Evolutionary conservation across 2,329 filamentous ascomycete genomes (phyloP), one percentile per base, ranked within the genome.

Genomic region (Aspergillus udagawae): DNA sequence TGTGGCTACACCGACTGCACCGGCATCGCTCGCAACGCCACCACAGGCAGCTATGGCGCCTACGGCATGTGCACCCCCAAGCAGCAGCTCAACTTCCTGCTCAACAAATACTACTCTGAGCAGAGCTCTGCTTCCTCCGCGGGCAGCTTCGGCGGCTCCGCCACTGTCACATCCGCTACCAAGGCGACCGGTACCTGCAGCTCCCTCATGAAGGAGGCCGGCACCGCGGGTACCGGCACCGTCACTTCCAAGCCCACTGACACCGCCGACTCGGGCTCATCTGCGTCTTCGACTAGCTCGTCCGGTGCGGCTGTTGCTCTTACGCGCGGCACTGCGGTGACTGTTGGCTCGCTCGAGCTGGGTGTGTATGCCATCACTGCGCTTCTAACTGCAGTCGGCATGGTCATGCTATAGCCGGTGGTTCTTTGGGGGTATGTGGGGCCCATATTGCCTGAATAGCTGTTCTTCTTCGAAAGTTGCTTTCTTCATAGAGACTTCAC

Each of bases 31-130:
- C 60, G 65, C 51, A 75, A 79, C 57, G 69, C 69, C 7, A 75
- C 70, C 44, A 68, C 64, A 5, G 77, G 77, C 44, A 60, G 63
- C 1, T 80, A 78, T 55, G 77, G 77, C 44, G 74, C 75, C 6
- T 80, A 79, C 64, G 71, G 71, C 60, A 76, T 76, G 67, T 79
- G 76, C 67, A 70, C 65, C 47, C 58, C 70, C 52, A 65, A 67
- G 51, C 71, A 79, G 59, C 67, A 76, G 60, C 74, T 79, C 78
- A 57, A 72, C 79, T 65, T 63, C 63, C 41, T 79, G 77, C 67
- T 79, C 32, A 38, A 77, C 64, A 57, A 73, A 53, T 60, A 71
- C 55, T 73, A 78, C 62, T 53, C 55, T 20, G 60, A 61, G 3
- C 65, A 68, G 57, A 68, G 72, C 49, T 71, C 73, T 48, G 69